Evolutionary conservation across 441 rosid species (phyloP), one percentile per base, ranked within the genome.

Genomic region (Adansonia grandidieri): DNA sequence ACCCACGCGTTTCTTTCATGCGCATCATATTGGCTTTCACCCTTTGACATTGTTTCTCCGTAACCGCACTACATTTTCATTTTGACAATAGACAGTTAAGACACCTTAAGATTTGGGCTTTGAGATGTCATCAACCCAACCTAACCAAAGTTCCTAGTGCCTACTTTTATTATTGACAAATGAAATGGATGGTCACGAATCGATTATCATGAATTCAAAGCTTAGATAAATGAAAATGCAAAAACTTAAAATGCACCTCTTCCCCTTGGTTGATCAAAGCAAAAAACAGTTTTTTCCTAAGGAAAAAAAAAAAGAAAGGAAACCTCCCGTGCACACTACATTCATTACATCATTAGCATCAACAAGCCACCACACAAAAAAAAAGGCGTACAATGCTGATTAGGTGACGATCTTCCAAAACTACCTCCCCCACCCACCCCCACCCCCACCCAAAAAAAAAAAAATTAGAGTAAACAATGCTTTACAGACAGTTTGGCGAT

Each of bases 401-500:
- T 45, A 75, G 61, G 15, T 47, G 45, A 71, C 22, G 28, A 28
- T 28, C 74, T 75, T 42, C 32, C 24, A 53, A 73, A 73, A 77
- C 22, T 45, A 3, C 13, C 32, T 1, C 32, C 32, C 32, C 32
- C 32, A 24, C 28, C 28, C 37, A 65, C 28, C 28, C 28, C 28
- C 28, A 24, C 24, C 24, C 7, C 0, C 6, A 65, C 11, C 0
- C 2, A 24, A 45, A 14, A 53, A 32, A 28, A 24, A 32, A 53
- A 68, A 70, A 32, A 45, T 8, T 10, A 70, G 15, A 45, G 17
- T 53, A 58, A 83, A 83, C 28, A 81, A 82, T 77, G 84, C 74
- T 89, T 86, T 89, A 85, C 91, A 86, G 70, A 84, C 61, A 44
- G 77, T 80, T 81, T 68, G 15, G 76, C 82, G 37, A 77, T 74